These are phyloP conservation scores for Fomes fomentarius DNA, from an alignment of 1,284 basidiomycete genomes.

Conservation along the genomic window DNA sequence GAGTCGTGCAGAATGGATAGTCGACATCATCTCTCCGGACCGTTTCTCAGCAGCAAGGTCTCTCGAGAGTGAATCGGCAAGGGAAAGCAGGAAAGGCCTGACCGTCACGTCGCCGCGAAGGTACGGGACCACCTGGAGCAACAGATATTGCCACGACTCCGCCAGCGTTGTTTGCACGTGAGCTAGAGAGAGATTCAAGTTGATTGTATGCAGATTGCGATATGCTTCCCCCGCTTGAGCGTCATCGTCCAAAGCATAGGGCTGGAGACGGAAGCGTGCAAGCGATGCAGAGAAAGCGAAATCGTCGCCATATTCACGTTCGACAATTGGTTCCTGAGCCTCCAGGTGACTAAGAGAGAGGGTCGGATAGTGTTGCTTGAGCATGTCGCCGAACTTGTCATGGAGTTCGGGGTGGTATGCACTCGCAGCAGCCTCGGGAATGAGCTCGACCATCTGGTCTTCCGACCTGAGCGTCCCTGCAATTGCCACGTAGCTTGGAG, in stretches of 20 bases:
- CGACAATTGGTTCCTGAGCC: conserved; percentile 60
- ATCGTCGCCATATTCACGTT: conserved; percentile 80
- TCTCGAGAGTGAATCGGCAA: conserved; percentile 66
- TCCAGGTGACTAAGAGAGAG: conserved; percentile 68
- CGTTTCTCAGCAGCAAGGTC: conserved; percentile 73
- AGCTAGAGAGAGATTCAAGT: conserved; percentile 84
- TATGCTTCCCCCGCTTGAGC: conserved; percentile 50
- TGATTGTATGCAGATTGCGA: conserved; percentile 65
- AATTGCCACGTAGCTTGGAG: conserved; percentile 61
- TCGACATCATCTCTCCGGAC: conserved; percentile 84
- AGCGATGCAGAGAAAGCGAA: conserved; percentile 71
- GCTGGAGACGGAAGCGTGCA: conserved; percentile 56
- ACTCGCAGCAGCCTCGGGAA: conserved; percentile 68
- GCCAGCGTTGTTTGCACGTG: conserved; percentile 78
- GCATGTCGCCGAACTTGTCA: conserved; percentile 51
- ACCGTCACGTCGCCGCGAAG: conserved; percentile 59
- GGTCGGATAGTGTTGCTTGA: conserved; percentile 53
- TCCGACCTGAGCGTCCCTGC: conserved; percentile 58
- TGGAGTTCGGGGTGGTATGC: conserved; percentile 75
- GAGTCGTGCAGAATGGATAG: conserved; percentile 79
- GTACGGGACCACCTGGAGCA: conserved; percentile 68
- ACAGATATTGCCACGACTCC: conserved; percentile 78
- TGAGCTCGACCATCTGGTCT: conserved; percentile 62
- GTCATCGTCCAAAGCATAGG: conserved; percentile 46
- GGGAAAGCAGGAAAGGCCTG: conserved; percentile 58